Evolutionary conservation across 2,329 filamentous ascomycete genomes (phyloP), one percentile per base, ranked within the genome.

Genomic region (Ascochyta rabiei): DNA sequence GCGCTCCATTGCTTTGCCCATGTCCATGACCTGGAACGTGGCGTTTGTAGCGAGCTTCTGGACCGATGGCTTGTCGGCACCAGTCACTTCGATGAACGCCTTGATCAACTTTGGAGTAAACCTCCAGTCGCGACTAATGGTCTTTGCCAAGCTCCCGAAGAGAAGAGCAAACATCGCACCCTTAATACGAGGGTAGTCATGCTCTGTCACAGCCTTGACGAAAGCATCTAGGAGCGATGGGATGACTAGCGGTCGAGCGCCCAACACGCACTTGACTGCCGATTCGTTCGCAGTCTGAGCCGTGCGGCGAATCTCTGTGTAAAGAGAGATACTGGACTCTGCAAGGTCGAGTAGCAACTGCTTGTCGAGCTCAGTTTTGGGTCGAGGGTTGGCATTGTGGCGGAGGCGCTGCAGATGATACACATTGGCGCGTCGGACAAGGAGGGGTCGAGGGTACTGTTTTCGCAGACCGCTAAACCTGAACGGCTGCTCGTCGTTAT

Each of bases 341-440:
- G 93, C 91, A 33, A 99, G 82, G 72, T 99, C 93, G 15, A 96
- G 81, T 1, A 99, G 80, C 12, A 99, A 79, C 13, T 82, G 83
- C 73, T 92, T 93, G 75, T 99, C 95, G 1, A 99, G 81, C n/a
- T 92, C 88, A 30, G 91, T 96, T 73, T 93, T 93, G 39, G 90
- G 89, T 47, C 95, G 85, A 18, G 93, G 90, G 1, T 91, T 88
- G 24, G 93, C 89, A 66, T 98, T 99, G 77, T 97, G 93, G 64
- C 96, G 91, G 45, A 96, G 82, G n/a, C 95, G 88, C 72, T 97
- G 89, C 51, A 97, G 82, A 68, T 98, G 93, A 72, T 99, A 99
- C 2, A 96, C 89, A 71, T 96, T 93, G 15, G 95, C 95, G 60
- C 95, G 86, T 71, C 95, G 91, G 55, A 98, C 88, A 10, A 99